phyloP scores from a whole-genome alignment of 345 rosid species.

The Orychophragmus violaceus region DNA sequence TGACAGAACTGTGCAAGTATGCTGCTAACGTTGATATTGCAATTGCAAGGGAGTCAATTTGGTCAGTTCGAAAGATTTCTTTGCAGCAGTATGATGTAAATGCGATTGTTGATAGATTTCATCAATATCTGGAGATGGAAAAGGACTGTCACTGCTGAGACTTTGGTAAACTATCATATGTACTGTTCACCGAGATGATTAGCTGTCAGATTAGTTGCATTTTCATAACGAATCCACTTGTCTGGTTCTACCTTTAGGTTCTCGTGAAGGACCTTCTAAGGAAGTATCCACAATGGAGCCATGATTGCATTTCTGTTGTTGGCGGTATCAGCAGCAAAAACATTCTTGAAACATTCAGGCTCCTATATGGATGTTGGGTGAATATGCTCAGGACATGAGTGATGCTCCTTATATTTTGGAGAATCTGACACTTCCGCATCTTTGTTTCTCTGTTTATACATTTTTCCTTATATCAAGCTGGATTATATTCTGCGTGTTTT shows the following conservation, averaged over 20 bases:
- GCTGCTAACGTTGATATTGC: conserved; percentile 96
- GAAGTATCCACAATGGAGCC: conserved; percentile 99
- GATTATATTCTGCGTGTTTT: no score
- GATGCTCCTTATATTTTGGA: conserved; percentile 92
- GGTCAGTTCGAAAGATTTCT: conserved; percentile 96
- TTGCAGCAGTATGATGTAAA: conserved; percentile 97
- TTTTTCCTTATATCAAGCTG: no score
- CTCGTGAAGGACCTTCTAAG: conserved; percentile 94
- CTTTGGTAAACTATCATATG: conserved; percentile 50
- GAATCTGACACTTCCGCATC: no score
- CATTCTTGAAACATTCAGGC: conserved; percentile 91
- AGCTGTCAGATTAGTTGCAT: neutral
- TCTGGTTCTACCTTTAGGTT: conserved; percentile 43
- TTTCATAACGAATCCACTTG: neutral
- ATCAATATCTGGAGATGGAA: conserved; percentile 98
- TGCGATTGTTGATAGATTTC: conserved; percentile 99
- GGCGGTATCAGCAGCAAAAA: conserved; percentile 91
- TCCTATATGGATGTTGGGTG: conserved; percentile 98
- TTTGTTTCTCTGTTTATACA: no score
- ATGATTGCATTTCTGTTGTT: conserved; percentile 99
- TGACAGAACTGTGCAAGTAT: conserved; percentile 93
- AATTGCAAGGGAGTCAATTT: conserved; percentile 92
- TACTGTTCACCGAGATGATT: neutral
- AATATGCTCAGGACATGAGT: conserved; percentile 92
- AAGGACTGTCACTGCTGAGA: conserved; percentile 97